Conservation (phyloP, 495 filamentous ascomycete species). For the Tetracladium marchalianum region DNA sequence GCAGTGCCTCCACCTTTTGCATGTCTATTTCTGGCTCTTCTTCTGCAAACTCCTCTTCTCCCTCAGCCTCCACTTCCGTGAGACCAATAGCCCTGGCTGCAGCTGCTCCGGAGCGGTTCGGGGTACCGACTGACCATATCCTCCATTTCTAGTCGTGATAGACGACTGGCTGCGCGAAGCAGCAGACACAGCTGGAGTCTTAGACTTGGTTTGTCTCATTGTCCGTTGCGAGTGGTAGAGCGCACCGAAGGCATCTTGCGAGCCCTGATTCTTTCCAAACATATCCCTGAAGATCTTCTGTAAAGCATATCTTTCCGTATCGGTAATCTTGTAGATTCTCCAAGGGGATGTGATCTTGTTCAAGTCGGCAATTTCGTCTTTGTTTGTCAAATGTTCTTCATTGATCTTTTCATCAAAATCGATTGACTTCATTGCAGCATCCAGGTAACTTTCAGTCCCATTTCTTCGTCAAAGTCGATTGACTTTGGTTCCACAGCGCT, state of each 20-base stretch:
- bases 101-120: constrained; percentile 7
- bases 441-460: too few relatives aligned
- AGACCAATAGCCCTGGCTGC: constrained; percentile 18
- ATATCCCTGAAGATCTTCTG: constrained; percentile 50
- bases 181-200: constrained; percentile 3
- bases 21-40: constrained; percentile 1
- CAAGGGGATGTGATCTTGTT: background rate
- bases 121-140: constrained; percentile 12
- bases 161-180: background rate
- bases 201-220: constrained; percentile 1
- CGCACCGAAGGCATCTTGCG: background rate
- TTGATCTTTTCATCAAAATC: constrained; percentile 6
- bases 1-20: constrained; percentile 25
- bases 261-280: constrained; percentile 16
- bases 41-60: background rate
- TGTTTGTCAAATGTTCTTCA: background rate
- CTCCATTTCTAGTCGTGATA: constrained; percentile 1
- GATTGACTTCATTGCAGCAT: background rate
- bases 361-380: constrained; percentile 7
- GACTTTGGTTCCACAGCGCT: too few relatives aligned
- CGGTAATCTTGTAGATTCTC: constrained; percentile 45
- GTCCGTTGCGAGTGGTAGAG: background rate
- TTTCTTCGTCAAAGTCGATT: too few relatives aligned
- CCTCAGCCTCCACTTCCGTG: background rate
- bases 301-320: constrained; percentile 42